phyloP scores from a whole-genome alignment of 805 yeast genomes.

The Saccharomycopsis olivae region DNA sequence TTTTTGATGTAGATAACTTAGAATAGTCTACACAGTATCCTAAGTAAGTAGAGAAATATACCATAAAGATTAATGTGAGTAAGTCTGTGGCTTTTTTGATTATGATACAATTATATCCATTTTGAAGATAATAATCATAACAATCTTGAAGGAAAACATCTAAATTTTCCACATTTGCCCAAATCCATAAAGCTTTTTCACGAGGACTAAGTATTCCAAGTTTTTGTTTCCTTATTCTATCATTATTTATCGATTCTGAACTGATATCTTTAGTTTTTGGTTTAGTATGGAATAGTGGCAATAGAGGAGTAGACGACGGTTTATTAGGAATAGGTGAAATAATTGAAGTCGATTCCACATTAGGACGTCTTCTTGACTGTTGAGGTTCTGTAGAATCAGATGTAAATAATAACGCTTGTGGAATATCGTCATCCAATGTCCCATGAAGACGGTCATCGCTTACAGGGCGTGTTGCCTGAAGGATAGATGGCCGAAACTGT shows the following conservation, averaged over 20 bases:
- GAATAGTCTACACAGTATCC: slow-evolving; percentile 72
- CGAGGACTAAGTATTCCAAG: slow-evolving; percentile 42
- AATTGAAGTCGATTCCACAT: too few relatives aligned
- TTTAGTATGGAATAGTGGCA: too few relatives aligned
- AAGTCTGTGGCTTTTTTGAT: slow-evolving; percentile 56
- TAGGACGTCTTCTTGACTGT: too few relatives aligned
- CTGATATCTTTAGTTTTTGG: too few relatives aligned
- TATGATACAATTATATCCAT: slow-evolving; percentile 75
- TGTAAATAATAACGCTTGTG: too few relatives aligned
- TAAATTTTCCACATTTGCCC: slow-evolving; percentile 93
- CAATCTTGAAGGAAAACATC: slow-evolving; percentile 79
- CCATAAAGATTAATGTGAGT: slow-evolving; percentile 66
- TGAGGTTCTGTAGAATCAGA: too few relatives aligned
- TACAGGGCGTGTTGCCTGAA: too few relatives aligned
- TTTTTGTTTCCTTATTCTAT: slow-evolving; percentile 21
- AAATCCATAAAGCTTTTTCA: slow-evolving; percentile 83
- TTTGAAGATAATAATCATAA: slow-evolving; percentile 75
- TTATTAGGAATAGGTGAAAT: too few relatives aligned
- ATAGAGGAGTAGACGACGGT: too few relatives aligned
- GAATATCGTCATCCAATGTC: too few relatives aligned
- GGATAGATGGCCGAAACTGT: too few relatives aligned
- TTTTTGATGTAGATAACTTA: slow-evolving; percentile 25
- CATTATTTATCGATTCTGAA: slow-evolving; percentile 10
- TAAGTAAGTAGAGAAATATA: slow-evolving; percentile 67
- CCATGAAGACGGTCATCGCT: too few relatives aligned